Percentiles rank a stretch among this genome's conserved stretches.
Conservation (phyloP, 2,329 filamentous ascomycete species). For the Boeremia exigua region DNA sequence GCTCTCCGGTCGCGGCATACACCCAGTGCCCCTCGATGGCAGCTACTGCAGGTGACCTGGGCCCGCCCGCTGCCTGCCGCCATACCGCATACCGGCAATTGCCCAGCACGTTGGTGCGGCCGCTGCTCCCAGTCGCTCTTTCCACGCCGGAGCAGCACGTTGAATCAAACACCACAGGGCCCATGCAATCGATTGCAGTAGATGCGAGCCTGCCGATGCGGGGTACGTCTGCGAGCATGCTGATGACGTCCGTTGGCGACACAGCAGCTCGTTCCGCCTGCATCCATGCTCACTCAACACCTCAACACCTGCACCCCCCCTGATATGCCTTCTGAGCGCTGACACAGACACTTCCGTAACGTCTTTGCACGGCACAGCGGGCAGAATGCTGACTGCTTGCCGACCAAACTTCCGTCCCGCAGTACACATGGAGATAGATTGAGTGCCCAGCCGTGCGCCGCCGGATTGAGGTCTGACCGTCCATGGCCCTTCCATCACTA, state of each 20-base stretch:
- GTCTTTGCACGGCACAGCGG: not conserved
- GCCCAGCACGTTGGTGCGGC: constrained; percentile 1
- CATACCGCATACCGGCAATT: not conserved
- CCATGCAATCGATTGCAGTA: not conserved
- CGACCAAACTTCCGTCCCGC: not conserved
- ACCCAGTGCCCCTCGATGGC: constrained; percentile 17
- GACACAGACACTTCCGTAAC: not conserved
- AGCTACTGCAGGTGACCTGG: constrained; percentile 25
- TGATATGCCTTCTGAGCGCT: not conserved
- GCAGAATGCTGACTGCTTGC: not conserved
- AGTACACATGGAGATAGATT: not conserved
- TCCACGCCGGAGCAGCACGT: not conserved
- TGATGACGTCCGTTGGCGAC: constrained; percentile 25
- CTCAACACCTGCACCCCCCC: constrained; percentile 9
- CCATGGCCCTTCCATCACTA: not conserved
- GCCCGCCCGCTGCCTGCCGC: constrained; percentile 7
- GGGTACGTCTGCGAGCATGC: constrained; percentile 21
- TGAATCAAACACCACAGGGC: not conserved
- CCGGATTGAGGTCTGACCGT: not conserved
- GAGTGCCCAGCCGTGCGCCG: not conserved
- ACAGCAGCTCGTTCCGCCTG: constrained; percentile 13
- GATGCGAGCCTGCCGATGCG: constrained; percentile 9
- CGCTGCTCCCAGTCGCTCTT: constrained; percentile 6
- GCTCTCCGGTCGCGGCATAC: constrained; percentile 15
- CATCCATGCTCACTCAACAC: constrained; percentile 7